Evolutionary conservation across 768 basidiomycete species (phyloP), one percentile per base, ranked within the genome.

Genomic region (Rubroboletus pulcherrimus): DNA sequence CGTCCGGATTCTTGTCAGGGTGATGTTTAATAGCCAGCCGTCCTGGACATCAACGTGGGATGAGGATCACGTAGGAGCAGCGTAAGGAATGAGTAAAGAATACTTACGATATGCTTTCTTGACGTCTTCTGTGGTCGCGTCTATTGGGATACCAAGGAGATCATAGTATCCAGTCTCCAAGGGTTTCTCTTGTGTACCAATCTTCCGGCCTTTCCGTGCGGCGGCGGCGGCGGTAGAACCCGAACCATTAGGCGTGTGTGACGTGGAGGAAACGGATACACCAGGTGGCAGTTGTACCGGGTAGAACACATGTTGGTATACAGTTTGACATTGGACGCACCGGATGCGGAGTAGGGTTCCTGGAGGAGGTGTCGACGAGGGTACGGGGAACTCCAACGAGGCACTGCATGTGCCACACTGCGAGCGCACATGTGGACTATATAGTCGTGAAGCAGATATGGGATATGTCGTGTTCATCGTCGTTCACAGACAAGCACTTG

Each of bases 81-180:
- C 3, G 33, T 12, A 26, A 9, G 9, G 14, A 24, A 15, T 5
- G 0, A 40, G n/a, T 9, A 12, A 38, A 6, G 1, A 17, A 42
- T 7, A 54, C 76, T 57, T 65, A 87, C 93, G 84, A 73, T 96
- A 95, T 2, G 93, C 89, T 68, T 89, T 93, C 79, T 95, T 95
- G 68, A 96, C 80, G 47, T 95, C 93, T 17, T 93, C 91, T 5
- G 81, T 79, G 15, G 86, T 85, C 7, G 92, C 92, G 58, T 84
- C 81, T 17, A 89, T 78, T 0, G 87, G 71, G 1, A 95, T 80
- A 7, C 89, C 90, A 6, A 95, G 77, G 21, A 90, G 78, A 66
- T 96, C 92, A 64, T 95, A 96, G 72, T 94, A 95, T n/a, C 80
- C 86, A 0, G 89, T 93, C 66, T 96, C 93, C 37, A 96, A 74